Base-by-base conservation (phyloP, 257 asterid genomes). In the Capsicum baccatum region DNA sequence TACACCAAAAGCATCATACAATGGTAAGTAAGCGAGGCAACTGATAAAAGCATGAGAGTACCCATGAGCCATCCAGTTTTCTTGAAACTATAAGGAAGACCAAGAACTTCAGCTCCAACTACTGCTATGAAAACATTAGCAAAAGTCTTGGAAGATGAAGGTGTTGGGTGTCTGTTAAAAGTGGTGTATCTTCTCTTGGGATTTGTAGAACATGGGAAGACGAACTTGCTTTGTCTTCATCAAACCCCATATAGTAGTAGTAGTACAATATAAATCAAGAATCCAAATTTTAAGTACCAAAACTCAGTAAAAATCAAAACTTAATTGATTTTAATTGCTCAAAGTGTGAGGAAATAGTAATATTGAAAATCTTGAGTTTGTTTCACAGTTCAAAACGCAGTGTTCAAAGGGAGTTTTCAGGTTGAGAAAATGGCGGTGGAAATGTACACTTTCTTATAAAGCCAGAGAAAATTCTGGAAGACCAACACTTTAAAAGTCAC, bases 101-200 rank as follows among this genome's bases (percentile, higher is more conserved):
- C 26, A 21, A 21, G 26, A 21, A 21, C 26, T 21, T 21, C 26
- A 21, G 26, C 26, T 21, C 26, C 26, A 21, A 21, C 26, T 21
- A 81, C 59, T 47, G 84, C 58, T 80, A 59, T 80, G 59, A 80
- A 59, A 8, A 80, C 83, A 80, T 80, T 80, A 44, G 74, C 47
- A 17, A 10, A 80, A 21, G 83, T 80, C 16, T 80, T 80, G 58
- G 74, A 58, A 6, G 67, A 44, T 56, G 71, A 21, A 80, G 83
- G 71, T 59, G 83, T 39, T n/a, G 83, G 58, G 56, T 80, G 37
- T 48, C 44, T n/a, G 83, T 6, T 80, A 80, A 80, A 37, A 84
- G 56, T 78, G 86, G 83, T 35, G 86, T 78, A 69, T 78, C 83
- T 79, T 84, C 86, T 84, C 86, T 78, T 62, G 83, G 78, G 42